Evolutionary conservation across 2,329 filamentous ascomycete species (phyloP).

Genomic region (Penicillium sp.): DNA sequence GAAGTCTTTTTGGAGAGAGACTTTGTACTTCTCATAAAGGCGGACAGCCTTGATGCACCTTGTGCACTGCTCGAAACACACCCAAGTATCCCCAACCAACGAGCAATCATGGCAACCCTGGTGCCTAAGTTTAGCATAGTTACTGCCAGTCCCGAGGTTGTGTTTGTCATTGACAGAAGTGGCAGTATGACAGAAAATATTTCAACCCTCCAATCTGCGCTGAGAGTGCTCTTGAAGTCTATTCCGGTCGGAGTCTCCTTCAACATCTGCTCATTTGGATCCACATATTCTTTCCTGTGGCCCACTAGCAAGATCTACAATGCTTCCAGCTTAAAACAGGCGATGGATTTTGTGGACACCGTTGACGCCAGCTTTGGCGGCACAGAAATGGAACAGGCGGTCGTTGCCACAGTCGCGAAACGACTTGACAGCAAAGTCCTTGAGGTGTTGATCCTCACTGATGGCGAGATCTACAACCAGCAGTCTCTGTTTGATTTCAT

Average conservation of each 20-base stretch:
- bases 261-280: conserved; percentile 62
- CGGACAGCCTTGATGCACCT: conserved; percentile 62
- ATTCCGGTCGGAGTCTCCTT: conserved; percentile 58
- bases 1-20: conserved; percentile 57
- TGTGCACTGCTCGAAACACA: conserved; percentile 68
- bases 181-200: conserved; percentile 60
- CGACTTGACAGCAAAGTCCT: conserved; percentile 49
- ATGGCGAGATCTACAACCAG: conserved; percentile 57
- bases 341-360: conserved; percentile 44
- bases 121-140: conserved; percentile 70
- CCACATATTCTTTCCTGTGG: conserved; percentile 50
- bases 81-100: conserved; percentile 60
- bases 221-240: conserved; percentile 61
- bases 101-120: conserved; percentile 69
- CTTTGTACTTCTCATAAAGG: conserved; percentile 66
- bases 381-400: conserved; percentile 53
- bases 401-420: conserved; percentile 50
- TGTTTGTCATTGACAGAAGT: conserved; percentile 72
- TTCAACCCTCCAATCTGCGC: conserved; percentile 48
- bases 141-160: conserved; percentile 60
- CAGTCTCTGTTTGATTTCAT: conserved; percentile 51
- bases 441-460: conserved; percentile 59
- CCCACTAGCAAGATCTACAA: conserved; percentile 49
- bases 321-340: conserved; percentile 46
- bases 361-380: conserved; percentile 55